Conservation (phyloP, 768 basidiomycete species). For the Symmetrospora coprosmae region DNA sequence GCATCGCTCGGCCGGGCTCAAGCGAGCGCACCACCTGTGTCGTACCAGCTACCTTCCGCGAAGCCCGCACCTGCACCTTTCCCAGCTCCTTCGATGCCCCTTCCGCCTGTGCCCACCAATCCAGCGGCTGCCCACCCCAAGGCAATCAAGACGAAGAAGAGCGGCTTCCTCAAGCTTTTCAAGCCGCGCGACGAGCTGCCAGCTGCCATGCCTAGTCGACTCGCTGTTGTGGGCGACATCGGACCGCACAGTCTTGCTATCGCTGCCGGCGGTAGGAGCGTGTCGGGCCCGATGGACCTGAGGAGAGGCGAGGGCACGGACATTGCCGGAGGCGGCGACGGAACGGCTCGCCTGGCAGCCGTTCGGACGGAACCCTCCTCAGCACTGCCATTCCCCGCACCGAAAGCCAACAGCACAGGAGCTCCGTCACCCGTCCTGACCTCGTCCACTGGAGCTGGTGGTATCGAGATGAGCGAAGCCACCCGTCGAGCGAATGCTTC, state of each 20-base stretch:
- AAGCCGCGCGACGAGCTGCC: not conserved
- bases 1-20: not conserved
- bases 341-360: not conserved
- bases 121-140: not conserved
- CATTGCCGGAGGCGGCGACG: not conserved
- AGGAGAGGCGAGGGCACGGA: not conserved
- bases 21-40: not conserved
- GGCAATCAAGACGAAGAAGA: conserved; percentile 18
- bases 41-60: not conserved
- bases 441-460: not conserved
- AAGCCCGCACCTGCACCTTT: not conserved
- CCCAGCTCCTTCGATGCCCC: not conserved
- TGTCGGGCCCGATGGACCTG: not conserved
- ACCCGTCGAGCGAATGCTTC: not conserved
- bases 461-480: not conserved
- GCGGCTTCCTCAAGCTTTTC: conserved; percentile 21
- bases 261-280: not conserved
- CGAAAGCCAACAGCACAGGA: not conserved
- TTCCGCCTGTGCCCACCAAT: no score
- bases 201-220: not conserved
- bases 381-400: not conserved
- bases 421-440: no score
- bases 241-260: no score
- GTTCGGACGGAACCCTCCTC: not conserved
- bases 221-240: no score